phyloP scores from a whole-genome alignment of 306 rosid species.

The Purshia tridentata region DNA sequence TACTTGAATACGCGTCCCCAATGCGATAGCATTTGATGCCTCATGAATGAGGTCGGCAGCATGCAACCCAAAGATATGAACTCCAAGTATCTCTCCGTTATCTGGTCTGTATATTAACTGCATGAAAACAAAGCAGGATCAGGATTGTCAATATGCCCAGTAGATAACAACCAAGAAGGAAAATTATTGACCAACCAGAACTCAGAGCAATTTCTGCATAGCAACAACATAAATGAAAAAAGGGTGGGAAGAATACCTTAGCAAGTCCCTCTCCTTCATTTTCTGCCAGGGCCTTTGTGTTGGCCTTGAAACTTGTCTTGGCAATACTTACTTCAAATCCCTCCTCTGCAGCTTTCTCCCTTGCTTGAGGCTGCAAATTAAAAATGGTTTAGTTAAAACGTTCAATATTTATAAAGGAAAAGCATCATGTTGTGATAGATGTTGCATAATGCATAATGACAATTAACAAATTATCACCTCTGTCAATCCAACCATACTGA shows the following conservation, averaged over 20 bases:
- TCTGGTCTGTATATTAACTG: conserved; percentile 99
- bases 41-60: conserved; percentile 99
- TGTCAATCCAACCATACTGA: conserved; percentile 94
- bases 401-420: background rate
- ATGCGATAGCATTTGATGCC: conserved; percentile 93
- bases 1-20: conserved; percentile 89
- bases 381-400: conserved; percentile 21
- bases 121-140: conserved; percentile 19
- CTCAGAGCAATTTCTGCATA: background rate
- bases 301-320: conserved; percentile 97
- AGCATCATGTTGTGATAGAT: background rate
- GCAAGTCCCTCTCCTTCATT: conserved; percentile 99
- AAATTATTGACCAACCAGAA: background rate
- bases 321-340: conserved; percentile 87
- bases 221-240: background rate
- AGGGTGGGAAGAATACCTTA: conserved; percentile 52
- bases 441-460: background rate
- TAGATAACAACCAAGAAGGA: conserved; percentile 1
- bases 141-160: background rate
- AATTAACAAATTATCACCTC: conserved; percentile 46
- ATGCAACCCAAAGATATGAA: conserved; percentile 94
- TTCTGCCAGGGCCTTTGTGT: conserved; percentile 97
- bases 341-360: conserved; percentile 79
- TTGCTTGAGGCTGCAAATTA: conserved; percentile 86
- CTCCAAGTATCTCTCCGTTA: conserved; percentile 94